A percentile compares a stretch with the other conserved stretches of the same genome.
These are phyloP conservation scores for Cryoendolithus antarcticus DNA, from an alignment of 2,329 filamentous ascomycete species.

Conservation along the genomic window DNA sequence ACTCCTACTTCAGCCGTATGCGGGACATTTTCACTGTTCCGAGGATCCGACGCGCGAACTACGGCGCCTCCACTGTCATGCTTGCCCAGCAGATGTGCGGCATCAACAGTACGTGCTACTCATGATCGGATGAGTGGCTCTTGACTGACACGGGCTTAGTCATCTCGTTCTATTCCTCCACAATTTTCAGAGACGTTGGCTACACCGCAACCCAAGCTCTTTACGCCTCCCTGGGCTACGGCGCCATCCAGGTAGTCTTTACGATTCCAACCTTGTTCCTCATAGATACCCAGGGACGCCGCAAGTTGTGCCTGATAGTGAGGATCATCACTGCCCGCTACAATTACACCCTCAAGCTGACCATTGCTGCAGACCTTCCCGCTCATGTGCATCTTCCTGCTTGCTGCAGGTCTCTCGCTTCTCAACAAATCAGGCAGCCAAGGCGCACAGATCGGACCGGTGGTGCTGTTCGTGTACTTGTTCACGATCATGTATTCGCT, in stretches of 20 bases:
- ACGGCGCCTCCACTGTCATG: slow-evolving; percentile 25
- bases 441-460: slow-evolving; percentile 25
- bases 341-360: slow-evolving; percentile 18
- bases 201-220: slow-evolving; percentile 26
- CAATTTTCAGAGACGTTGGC: slow-evolving; percentile 25
- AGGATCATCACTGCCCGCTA: no score
- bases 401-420: slow-evolving; percentile 35
- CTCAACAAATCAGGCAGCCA: slow-evolving; percentile 18
- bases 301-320: slow-evolving; percentile 24
- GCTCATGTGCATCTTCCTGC: slow-evolving; percentile 36
- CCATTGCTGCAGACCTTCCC: slow-evolving; percentile 29
- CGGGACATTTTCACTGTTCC: slow-evolving; percentile 38
- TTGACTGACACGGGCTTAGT: slow-evolving; percentile 7
- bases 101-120: slow-evolving; percentile 17
- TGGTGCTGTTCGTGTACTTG: slow-evolving; percentile 33
- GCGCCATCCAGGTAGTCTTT: slow-evolving; percentile 33
- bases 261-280: slow-evolving; percentile 34
- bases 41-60: slow-evolving; percentile 32
- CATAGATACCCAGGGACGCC: slow-evolving; percentile 34
- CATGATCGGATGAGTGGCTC: background rate
- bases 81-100: slow-evolving; percentile 24
- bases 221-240: slow-evolving; percentile 31
- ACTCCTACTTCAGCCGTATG: slow-evolving; percentile 31
- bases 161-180: slow-evolving; percentile 26
- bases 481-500: slow-evolving; percentile 42